Base-by-base conservation (phyloP, 345 rosid genomes). In the Capsella bursapastoris region DNA sequence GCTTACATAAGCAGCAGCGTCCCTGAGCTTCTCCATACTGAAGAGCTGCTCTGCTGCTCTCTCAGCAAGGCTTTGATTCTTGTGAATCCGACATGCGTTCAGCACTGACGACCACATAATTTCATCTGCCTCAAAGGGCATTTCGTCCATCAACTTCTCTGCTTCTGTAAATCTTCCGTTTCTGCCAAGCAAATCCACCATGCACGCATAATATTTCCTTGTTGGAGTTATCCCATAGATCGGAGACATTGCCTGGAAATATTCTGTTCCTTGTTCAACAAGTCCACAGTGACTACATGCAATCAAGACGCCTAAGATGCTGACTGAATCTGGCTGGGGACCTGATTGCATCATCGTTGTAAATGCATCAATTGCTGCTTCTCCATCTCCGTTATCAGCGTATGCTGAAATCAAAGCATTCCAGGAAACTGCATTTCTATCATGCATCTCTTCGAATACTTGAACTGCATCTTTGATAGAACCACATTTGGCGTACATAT, bases 401-500 rank as follows among this genome's bases (percentile, higher is more conserved):
- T 82, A 77, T 50, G 96, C 97, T 13, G 93, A 82, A 47, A 91
- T 85, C 82, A 93, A 75, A 12, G 96, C 88, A 40, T 93, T 93
- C 98, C 98, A 93, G 25, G 93, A 86, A 55, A 94, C 88, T 15
- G 79, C 77, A 65, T 91, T 91, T 85, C 87, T 88, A 56, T 68
- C 84, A 7, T 95, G 85, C 96, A 91, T 91, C 85, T 89, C 93
- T 66, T 77, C 50, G 52, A 94, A 94, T 55, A 80, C 80, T 80
- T 52, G 79, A 65, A 87, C 70, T 52, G 98, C 90, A 60, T 86
- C 86, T 83, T 81, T 84, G 71, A 87, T 68, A 43, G 92, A 91
- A 40, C 97, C 97, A 73, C 93, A 91, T 79, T 89, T 93, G 49
- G 97, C 97, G 57, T 94, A 94, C 89, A 85, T 85, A 75, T 90